Base-by-base conservation (phyloP, 2,329 filamentous ascomycete genomes). In the Parafenestella ontariensis region DNA sequence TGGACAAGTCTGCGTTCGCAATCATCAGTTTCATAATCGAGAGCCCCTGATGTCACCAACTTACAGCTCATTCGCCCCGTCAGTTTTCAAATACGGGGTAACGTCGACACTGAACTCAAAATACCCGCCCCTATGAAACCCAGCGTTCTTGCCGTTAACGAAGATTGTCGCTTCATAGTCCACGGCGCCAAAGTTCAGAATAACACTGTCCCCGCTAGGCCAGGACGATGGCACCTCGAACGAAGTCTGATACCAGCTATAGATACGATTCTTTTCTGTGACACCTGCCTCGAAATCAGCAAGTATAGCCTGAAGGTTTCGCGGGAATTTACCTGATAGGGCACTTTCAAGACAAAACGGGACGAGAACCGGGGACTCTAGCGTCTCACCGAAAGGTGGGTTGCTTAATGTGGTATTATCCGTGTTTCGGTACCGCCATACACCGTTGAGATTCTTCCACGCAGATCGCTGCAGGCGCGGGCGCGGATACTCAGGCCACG, bases 81-180 rank as follows among this genome's bases (percentile, higher is more conserved):
- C 78, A 1, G 61, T 54, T 7, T 67, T 68, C 20, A 81, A 56
- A 40, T 74, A 65, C 23, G 79, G 65, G 0, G 87, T 88, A 17
- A 86, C 76, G 62, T 89, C 86, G 18, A 88, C 58, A 1, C 78
- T 82, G 65, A 89, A 89, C 23, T 82, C 79, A 64, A 82, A 86
- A 63, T 88, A 89, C 0, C 87, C 87, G 21, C 87, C 87, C 1
- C 79, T 76, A 58, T 89, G 79, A 47, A 79, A 81, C 0, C 79
- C 82, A 3, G 81, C 82, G 18, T 81, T 57, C 21, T 79, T 64
- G 2, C 83, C 82, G 59, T 87, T 88, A 60, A 89, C 75, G 53
- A 83, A 88, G 1, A 89, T 82, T 0, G 80, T 82, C 6, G 81
- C 77, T 59, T 85, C 78, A 52, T 85, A 86, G 62, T 86, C 84